phyloP scores from a whole-genome alignment of 345 rosid species.

The Boechera divaricarpa region DNA sequence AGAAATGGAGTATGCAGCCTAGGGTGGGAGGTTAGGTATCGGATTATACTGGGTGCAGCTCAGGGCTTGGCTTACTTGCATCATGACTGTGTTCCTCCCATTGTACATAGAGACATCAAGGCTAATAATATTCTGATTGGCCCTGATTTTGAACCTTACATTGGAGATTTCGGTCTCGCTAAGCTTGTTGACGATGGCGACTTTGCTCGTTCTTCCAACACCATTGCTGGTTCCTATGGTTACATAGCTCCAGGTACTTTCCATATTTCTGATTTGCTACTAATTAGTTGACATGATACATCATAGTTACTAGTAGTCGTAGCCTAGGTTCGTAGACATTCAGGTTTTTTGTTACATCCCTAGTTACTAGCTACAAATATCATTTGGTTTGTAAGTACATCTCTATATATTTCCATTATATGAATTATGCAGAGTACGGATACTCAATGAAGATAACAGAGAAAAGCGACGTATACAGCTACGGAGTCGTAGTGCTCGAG shows the following conservation, averaged over 20 bases:
- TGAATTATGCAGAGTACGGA: constrained; percentile 63
- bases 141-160: constrained; percentile 77
- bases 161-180: constrained; percentile 92
- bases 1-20: constrained; percentile 55
- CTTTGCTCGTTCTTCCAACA: constrained; percentile 80
- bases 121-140: constrained; percentile 94
- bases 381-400: background rate
- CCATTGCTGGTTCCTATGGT: constrained; percentile 93
- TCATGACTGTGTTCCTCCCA: constrained; percentile 89
- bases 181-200: constrained; percentile 82
- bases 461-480: constrained; percentile 91
- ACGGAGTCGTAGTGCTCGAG: constrained; percentile 84
- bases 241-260: constrained; percentile 92
- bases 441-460: constrained; percentile 90
- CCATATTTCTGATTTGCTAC: background rate
- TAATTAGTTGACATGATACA: background rate
- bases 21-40: constrained; percentile 81
- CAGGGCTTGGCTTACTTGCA: constrained; percentile 94
- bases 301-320: too few relatives aligned
- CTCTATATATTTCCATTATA: background rate
- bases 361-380: constrained; percentile 15
- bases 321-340: too few relatives aligned
- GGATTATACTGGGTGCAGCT: constrained; percentile 77
- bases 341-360: background rate
- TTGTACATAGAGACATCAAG: constrained; percentile 92